Evolutionary conservation across 1,284 basidiomycete genomes (phyloP).

Genomic region (Cryptococcus sp.): DNA sequence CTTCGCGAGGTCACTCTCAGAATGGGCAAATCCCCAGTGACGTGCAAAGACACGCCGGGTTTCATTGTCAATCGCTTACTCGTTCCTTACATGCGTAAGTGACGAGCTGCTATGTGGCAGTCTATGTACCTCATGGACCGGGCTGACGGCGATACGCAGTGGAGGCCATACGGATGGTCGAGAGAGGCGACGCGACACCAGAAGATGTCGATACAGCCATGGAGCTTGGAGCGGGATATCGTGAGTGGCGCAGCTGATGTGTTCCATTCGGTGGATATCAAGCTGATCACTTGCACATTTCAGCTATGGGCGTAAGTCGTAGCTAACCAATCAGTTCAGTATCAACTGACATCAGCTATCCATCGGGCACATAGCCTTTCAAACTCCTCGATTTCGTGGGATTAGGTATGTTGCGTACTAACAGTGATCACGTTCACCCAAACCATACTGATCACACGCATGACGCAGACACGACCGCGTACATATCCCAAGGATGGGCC

Average conservation of each 20-base stretch:
- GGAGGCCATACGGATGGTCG: constrained; percentile 61
- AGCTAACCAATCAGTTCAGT: neutral
- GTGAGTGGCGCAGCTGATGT: constrained; percentile 34
- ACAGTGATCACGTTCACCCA: constrained; percentile 2
- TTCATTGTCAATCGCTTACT: constrained; percentile 61
- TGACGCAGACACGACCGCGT: constrained; percentile 48
- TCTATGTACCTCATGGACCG: neutral
- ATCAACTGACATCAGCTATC: constrained; percentile 4
- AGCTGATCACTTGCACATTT: constrained; percentile 1
- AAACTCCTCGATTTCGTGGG: constrained; percentile 61
- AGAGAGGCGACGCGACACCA: constrained; percentile 60
- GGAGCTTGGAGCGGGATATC: constrained; percentile 61
- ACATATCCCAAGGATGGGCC: constrained; percentile 60
- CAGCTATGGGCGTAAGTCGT: constrained; percentile 51
- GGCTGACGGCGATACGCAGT: constrained; percentile 34
- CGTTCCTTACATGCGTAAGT: constrained; percentile 58
- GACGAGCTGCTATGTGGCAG: neutral
- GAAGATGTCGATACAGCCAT: constrained; percentile 63
- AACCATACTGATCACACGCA: neutral
- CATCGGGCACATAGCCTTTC: constrained; percentile 53
- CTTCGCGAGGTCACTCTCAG: constrained; percentile 56
- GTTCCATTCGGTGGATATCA: too few relatives aligned
- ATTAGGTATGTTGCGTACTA: constrained; percentile 50
- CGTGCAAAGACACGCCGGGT: constrained; percentile 60
- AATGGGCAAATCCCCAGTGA: constrained; percentile 60